These are phyloP conservation scores for Saccharomyces pastorianus DNA, from an alignment of 1,139 yeast species.

Conservation along the genomic window DNA sequence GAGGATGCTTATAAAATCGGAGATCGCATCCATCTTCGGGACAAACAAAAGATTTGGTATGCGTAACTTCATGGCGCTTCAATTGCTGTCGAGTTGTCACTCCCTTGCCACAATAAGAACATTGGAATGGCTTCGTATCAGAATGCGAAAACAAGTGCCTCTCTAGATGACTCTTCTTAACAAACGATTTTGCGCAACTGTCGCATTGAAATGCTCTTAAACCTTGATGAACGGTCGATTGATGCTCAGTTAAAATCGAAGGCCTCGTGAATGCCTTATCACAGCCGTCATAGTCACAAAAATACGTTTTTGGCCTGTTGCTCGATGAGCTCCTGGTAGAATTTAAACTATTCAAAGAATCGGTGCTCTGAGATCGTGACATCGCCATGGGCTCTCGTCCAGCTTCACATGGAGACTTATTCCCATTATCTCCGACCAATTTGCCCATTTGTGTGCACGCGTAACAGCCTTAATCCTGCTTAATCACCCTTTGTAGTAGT, in stretches of 20 bases:
- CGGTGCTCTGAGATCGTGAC: conserved; percentile 1
- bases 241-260: conserved; percentile 73
- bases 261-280: conserved; percentile 74
- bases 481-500: background rate
- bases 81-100: conserved; percentile 76
- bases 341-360: conserved; percentile 12
- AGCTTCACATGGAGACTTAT: background rate
- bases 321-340: conserved; percentile 29
- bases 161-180: conserved; percentile 69
- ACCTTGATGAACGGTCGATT: conserved; percentile 60
- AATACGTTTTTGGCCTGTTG: conserved; percentile 48
- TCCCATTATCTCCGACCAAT: background rate
- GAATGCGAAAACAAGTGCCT: conserved; percentile 65
- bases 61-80: conserved; percentile 72
- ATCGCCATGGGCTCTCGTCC: background rate
- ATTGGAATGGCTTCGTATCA: conserved; percentile 61
- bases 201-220: conserved; percentile 69
- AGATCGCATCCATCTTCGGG: conserved; percentile 53
- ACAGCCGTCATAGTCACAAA: conserved; percentile 60
- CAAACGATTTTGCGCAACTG: conserved; percentile 57
- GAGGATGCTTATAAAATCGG: conserved; percentile 69
- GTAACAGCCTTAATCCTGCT: background rate
- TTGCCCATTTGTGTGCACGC: background rate
- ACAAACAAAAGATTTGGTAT: conserved; percentile 63
- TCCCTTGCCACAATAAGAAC: conserved; percentile 76